phyloP scores from a whole-genome alignment of 495 filamentous ascomycete genomes.

The Podospora pseudocomata region DNA sequence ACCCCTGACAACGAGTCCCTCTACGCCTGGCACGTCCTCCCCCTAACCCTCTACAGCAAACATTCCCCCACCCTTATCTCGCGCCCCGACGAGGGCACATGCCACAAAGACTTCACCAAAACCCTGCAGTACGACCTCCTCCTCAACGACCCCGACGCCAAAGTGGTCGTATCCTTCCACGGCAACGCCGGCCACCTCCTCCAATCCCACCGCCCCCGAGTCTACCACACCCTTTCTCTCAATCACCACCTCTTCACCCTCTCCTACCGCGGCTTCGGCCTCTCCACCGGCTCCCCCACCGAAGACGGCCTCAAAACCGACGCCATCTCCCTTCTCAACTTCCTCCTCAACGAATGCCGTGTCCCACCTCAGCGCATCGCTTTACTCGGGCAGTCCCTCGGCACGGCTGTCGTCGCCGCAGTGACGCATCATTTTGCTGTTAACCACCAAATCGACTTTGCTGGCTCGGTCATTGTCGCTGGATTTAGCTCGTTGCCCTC shows the following conservation, averaged over 20 bases:
- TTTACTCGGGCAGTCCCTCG: slow-evolving; percentile 83
- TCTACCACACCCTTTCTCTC: slow-evolving; percentile 59
- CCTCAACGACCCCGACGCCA: slow-evolving; percentile 56
- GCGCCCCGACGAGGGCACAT: slow-evolving; percentile 42
- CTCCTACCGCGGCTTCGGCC: slow-evolving; percentile 89
- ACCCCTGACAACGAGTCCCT: slow-evolving; percentile 55
- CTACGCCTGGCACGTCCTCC: slow-evolving; percentile 71
- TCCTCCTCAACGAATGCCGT: slow-evolving; percentile 59
- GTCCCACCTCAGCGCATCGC: slow-evolving; percentile 70
- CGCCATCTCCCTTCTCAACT: slow-evolving; percentile 65
- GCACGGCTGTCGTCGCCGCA: slow-evolving; percentile 75
- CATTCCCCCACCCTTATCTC: slow-evolving; percentile 51
- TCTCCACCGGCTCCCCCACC: slow-evolving; percentile 72
- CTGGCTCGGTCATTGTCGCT: slow-evolving; percentile 70
- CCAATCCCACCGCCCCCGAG: slow-evolving; percentile 57
- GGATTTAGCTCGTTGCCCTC: slow-evolving; percentile 71
- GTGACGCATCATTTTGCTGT: slow-evolving; percentile 63
- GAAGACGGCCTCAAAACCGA: slow-evolving; percentile 82
- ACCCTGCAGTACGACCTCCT: slow-evolving; percentile 58
- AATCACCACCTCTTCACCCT: slow-evolving; percentile 61
- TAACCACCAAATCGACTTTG: slow-evolving; percentile 51
- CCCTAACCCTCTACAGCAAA: slow-evolving; percentile 58
- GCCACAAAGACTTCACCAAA: slow-evolving; percentile 52
- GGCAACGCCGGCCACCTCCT: slow-evolving; percentile 63
- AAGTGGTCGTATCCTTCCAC: slow-evolving; percentile 58